Conservation (phyloP, 208 protist genomes). For the Trichomonas gallinae region DNA sequence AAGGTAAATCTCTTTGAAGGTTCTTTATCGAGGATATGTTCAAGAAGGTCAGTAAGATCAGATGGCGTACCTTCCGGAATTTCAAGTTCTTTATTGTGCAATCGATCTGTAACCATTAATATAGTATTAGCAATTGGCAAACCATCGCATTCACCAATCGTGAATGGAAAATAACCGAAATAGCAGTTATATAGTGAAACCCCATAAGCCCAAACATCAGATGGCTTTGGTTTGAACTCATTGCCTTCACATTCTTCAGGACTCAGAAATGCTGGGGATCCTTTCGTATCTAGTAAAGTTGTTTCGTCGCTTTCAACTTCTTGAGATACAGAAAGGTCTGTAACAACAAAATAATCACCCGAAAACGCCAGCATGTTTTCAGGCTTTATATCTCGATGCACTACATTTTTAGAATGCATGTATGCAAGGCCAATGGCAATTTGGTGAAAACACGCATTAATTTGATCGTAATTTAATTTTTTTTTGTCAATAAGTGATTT, state of each 20-base stretch:
- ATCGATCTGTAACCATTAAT: not conserved
- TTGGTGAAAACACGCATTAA: not conserved
- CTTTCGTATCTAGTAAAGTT: not conserved
- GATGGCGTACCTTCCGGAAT: not conserved
- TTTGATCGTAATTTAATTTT: not conserved
- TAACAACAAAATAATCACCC: not conserved
- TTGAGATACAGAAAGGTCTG: not conserved
- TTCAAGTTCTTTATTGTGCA: not conserved
- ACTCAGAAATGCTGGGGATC: not conserved
- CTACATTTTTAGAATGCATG: not conserved
- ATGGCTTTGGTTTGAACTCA: not conserved
- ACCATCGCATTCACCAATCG: not conserved
- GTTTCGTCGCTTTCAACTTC: not conserved
- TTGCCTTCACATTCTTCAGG: not conserved
- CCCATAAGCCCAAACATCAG: constrained; percentile 4
- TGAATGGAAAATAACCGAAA: not conserved
- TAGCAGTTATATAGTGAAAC: not conserved
- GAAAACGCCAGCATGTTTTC: not conserved
- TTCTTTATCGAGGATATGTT: not conserved
- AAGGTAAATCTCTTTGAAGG: not conserved
- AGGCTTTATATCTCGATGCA: not conserved
- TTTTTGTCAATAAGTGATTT: not conserved
- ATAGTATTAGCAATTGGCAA: not conserved
- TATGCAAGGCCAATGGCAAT: not conserved
- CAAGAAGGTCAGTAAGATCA: not conserved